A percentile compares a stretch with the other conserved stretches of the same genome.
These are phyloP conservation scores for Ganoderma boninense DNA, from an alignment of 1,284 basidiomycete genomes.

Conservation along the genomic window DNA sequence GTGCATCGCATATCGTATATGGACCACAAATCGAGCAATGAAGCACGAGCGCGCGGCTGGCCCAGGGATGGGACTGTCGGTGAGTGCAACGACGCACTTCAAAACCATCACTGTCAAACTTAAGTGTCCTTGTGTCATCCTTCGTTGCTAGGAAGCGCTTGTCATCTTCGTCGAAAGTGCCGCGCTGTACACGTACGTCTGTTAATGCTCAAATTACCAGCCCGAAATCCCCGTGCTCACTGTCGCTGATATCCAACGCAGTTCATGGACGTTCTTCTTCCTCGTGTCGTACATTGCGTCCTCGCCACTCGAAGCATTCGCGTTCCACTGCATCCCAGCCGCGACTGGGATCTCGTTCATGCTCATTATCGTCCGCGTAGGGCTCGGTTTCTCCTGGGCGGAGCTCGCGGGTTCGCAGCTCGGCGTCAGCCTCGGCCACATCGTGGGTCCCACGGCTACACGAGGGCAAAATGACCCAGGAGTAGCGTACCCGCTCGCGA, in stretches of 20 bases:
- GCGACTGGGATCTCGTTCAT: constrained; percentile 32
- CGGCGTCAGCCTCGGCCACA: background rate
- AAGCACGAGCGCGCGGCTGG: constrained; percentile 18
- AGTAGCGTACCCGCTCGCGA: constrained; percentile 16
- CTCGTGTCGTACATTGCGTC: constrained; percentile 20
- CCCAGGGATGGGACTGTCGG: constrained; percentile 13
- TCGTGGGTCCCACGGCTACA: background rate
- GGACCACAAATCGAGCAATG: constrained; percentile 25
- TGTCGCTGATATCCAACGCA: background rate
- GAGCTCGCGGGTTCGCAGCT: constrained; percentile 7
- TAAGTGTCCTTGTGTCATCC: too few relatives aligned
- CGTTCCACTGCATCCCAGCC: constrained; percentile 28
- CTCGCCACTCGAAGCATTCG: constrained; percentile 27
- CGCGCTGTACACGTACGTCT: constrained; percentile 26
- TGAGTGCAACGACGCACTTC: constrained; percentile 1
- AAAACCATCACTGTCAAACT: background rate
- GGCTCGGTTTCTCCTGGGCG: constrained; percentile 31
- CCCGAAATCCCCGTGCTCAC: background rate
- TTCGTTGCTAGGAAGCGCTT: constrained; percentile 19
- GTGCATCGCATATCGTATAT: constrained; percentile 30
- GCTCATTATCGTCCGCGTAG: constrained; percentile 33
- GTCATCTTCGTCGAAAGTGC: constrained; percentile 30
- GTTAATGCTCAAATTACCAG: background rate
- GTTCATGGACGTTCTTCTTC: constrained; percentile 31
- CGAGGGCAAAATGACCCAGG: constrained; percentile 7